Conservation (phyloP, 306 rosid species). For the Prunus fruticosa region DNA sequence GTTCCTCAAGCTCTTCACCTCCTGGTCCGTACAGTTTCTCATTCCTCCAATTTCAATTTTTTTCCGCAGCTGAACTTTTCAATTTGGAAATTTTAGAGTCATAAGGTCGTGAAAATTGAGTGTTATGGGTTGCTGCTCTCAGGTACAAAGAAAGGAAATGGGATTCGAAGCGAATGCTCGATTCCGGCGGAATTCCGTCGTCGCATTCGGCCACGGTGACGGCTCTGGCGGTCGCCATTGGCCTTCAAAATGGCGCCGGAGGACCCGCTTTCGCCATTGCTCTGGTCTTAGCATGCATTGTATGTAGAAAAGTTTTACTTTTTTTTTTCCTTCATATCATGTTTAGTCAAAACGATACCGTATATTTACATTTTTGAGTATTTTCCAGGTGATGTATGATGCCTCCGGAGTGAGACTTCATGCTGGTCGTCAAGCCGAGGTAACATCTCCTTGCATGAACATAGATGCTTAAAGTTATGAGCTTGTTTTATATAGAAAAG, state of each 20-base stretch:
- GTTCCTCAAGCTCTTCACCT: constrained; percentile 92
- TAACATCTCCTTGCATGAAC: constrained; percentile 30
- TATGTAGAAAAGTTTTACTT: constrained; percentile 28
- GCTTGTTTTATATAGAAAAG: background rate
- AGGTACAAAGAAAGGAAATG: constrained; percentile 91
- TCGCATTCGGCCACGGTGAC: constrained; percentile 89
- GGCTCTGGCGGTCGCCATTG: constrained; percentile 68
- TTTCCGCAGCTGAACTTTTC: constrained; percentile 17
- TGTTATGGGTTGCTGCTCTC: constrained; percentile 10
- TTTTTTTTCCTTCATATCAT: background rate
- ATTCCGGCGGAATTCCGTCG: constrained; percentile 93
- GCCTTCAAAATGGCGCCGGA: constrained; percentile 68
- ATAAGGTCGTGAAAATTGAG: background rate
- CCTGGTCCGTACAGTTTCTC: constrained; percentile 53
- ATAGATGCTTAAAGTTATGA: background rate
- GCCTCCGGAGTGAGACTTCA: constrained; percentile 96
- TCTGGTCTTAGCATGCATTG: constrained; percentile 71
- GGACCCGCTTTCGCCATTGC: constrained; percentile 78
- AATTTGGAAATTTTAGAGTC: background rate
- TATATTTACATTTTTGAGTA: background rate
- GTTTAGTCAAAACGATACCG: background rate
- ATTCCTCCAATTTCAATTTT: background rate
- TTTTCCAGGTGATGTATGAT: constrained; percentile 90
- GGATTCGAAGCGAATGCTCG: constrained; percentile 82
- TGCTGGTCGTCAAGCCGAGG: constrained; percentile 97